Conservation (phyloP, 1,139 yeast species). For the Taphrina pruni region DNA sequence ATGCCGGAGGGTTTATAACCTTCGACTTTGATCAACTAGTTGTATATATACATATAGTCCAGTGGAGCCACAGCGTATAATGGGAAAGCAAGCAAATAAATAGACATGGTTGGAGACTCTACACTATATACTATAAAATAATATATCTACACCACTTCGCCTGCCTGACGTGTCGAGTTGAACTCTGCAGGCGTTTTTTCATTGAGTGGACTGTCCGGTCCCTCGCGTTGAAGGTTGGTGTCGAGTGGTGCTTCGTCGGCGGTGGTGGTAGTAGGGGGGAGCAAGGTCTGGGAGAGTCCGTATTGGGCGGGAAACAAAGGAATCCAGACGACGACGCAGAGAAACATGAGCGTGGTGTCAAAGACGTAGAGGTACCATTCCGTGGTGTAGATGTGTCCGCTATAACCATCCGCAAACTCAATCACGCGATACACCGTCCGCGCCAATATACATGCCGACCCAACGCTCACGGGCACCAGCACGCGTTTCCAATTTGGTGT, state of each 20-base stretch:
- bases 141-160: too few species aligned
- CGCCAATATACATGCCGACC: slow-evolving; percentile 53
- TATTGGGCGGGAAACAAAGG: slow-evolving; percentile 32
- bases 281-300: slow-evolving; percentile 29
- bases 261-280: background rate
- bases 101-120: too few species aligned
- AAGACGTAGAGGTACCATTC: slow-evolving; percentile 55
- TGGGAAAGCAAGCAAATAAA: too few species aligned
- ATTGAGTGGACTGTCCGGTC: too few species aligned
- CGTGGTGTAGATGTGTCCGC: slow-evolving; percentile 53
- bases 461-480: slow-evolving; percentile 48
- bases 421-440: slow-evolving; percentile 56
- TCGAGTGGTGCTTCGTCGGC: too few species aligned
- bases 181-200: too few species aligned
- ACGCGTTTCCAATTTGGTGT: slow-evolving; percentile 29
- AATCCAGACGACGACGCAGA: slow-evolving; percentile 17
- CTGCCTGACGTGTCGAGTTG: too few species aligned
- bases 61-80: background rate
- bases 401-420: slow-evolving; percentile 55
- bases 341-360: slow-evolving; percentile 50
- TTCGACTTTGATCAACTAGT: background rate
- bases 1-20: slow-evolving; percentile 26
- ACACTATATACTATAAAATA: too few species aligned
- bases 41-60: background rate
- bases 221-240: too few species aligned